Percentiles rank a stretch among this genome's conserved stretches.
These are phyloP conservation scores for Coemansia sp. DNA, from an alignment of 192 early-diverging fungal genomes.

Conservation along the genomic window DNA sequence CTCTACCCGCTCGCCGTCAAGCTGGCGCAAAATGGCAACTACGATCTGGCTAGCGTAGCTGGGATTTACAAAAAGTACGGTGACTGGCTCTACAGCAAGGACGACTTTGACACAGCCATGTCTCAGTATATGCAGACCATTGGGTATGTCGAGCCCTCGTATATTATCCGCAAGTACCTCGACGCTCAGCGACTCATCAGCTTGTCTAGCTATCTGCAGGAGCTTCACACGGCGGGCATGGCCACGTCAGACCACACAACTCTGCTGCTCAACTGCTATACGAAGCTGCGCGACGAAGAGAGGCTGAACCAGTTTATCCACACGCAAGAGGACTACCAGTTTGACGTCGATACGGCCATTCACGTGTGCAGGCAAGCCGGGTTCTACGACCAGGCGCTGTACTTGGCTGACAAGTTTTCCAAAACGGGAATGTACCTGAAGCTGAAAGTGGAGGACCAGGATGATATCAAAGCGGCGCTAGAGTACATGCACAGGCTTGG, in stretches of 20 bases:
- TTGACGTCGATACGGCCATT: conserved; percentile 95
- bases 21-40: conserved; percentile 76
- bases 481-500: conserved; percentile 65
- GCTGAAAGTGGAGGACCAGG: conserved; percentile 87
- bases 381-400: conserved; percentile 89
- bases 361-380: conserved; percentile 88
- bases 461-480: conserved; percentile 72
- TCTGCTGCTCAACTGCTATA: conserved; percentile 94
- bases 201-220: conserved; percentile 84
- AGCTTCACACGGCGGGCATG: conserved; percentile 78
- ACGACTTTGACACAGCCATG: conserved; percentile 89
- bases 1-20: conserved; percentile 87
- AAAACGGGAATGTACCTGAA: conserved; percentile 83
- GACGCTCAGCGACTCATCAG: conserved; percentile 93
- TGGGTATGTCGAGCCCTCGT: conserved; percentile 89
- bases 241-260: conserved; percentile 97
- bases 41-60: conserved; percentile 76
- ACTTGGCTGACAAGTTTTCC: conserved; percentile 76
- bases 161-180: conserved; percentile 94
- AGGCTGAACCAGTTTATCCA: conserved; percentile 85
- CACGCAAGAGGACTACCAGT: conserved; percentile 73
- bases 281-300: conserved; percentile 84
- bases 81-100: conserved; percentile 88
- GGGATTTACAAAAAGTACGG: conserved; percentile 94
- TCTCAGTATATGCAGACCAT: conserved; percentile 89